A percentile compares a stretch with the other conserved stretches of the same genome.
Evolutionary conservation across 208 protist species (phyloP).

Genomic region (Leishmania arabica): DNA sequence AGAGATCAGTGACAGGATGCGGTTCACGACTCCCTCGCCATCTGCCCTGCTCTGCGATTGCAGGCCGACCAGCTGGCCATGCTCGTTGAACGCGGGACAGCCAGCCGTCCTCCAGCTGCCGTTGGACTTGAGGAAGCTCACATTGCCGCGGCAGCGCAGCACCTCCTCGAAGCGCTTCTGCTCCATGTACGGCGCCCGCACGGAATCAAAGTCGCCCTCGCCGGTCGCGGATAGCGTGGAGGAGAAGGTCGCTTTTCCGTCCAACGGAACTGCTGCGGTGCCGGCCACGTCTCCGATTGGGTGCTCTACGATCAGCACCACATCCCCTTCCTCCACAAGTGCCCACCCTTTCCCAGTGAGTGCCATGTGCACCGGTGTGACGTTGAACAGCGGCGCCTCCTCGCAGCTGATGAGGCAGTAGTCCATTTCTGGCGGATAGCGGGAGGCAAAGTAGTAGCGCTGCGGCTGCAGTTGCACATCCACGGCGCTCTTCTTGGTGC

Average conservation of each 20-base stretch:
- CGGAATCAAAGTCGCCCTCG: slow-evolving; percentile 2
- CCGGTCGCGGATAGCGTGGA: neutral
- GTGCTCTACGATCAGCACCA: slow-evolving; percentile 89
- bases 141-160: slow-evolving; percentile 61
- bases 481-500: slow-evolving; percentile 81
- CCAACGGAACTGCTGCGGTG: neutral
- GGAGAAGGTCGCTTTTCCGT: neutral
- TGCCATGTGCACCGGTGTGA: slow-evolving; percentile 73
- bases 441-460: slow-evolving; percentile 72
- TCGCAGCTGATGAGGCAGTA: slow-evolving; percentile 92
- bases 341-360: slow-evolving; percentile 76
- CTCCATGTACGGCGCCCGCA: slow-evolving; percentile 34
- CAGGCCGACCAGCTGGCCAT: slow-evolving; percentile 79
- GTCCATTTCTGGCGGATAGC: slow-evolving; percentile 87
- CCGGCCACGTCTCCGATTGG: slow-evolving; percentile 37
- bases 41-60: slow-evolving; percentile 78
- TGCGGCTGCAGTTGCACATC: slow-evolving; percentile 71
- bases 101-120: slow-evolving; percentile 67
- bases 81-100: slow-evolving; percentile 90
- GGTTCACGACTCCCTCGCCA: slow-evolving; percentile 78
- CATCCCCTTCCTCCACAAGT: slow-evolving; percentile 78
- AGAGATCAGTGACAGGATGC: slow-evolving; percentile 74
- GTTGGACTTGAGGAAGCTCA: slow-evolving; percentile 80
- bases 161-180: slow-evolving; percentile 92
- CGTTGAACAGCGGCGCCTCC: slow-evolving; percentile 63